Percentiles rank a stretch among this genome's conserved stretches.
Conservation (phyloP, 257 asterid species). For the Anisodus tanguticus region DNA sequence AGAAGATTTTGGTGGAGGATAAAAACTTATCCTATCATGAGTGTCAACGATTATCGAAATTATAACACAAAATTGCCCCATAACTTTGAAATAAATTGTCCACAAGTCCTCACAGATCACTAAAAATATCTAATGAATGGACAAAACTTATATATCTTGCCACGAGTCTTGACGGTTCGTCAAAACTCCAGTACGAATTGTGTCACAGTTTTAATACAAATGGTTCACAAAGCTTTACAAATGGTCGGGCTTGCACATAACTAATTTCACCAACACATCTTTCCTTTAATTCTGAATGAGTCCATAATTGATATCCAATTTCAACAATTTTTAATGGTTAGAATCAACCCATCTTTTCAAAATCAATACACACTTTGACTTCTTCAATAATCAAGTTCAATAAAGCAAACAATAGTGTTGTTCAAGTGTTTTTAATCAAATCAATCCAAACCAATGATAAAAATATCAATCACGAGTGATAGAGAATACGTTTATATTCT, state of each 20-base stretch:
- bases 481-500: too few species aligned
- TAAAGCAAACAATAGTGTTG: neutral
- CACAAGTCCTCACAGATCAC: neutral
- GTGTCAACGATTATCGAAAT: too few species aligned
- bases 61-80: neutral
- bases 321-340: neutral
- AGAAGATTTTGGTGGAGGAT: too few species aligned
- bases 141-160: fast-evolving
- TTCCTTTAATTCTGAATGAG: too few species aligned
- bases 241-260: neutral
- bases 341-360: neutral
- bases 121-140: neutral
- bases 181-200: neutral
- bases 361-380: neutral
- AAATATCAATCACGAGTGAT: too few species aligned
- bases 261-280: neutral
- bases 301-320: neutral
- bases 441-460: too few species aligned
- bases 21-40: too few species aligned
- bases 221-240: neutral
- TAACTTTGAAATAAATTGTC: neutral
- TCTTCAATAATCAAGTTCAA: neutral
- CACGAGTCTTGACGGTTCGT: neutral
- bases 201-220: neutral
- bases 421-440: neutral